These are phyloP conservation scores for Elsinoe arachidis DNA, from an alignment of 2,329 filamentous ascomycete species.

Conservation along the genomic window DNA sequence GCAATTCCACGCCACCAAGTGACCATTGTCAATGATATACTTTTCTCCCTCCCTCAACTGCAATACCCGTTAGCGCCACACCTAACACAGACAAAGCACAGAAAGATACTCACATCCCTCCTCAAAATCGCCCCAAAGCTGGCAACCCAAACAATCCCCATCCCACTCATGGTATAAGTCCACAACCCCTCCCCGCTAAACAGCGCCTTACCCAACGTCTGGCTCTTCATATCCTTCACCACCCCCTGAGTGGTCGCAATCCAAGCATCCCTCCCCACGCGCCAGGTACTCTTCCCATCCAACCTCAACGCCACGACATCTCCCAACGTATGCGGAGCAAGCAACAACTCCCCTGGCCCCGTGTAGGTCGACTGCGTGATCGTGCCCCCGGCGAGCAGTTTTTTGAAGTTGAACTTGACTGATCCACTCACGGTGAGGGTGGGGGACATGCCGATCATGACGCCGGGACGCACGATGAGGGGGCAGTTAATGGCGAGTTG, in stretches of 20 bases:
- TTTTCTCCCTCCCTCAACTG: slow-evolving; percentile 59
- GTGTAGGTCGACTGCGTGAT: slow-evolving; percentile 72
- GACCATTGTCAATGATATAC: slow-evolving; percentile 67
- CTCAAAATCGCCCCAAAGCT: slow-evolving; percentile 92
- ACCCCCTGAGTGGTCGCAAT: slow-evolving; percentile 81
- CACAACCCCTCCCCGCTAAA: slow-evolving; percentile 91
- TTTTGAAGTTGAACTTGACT: slow-evolving; percentile 83
- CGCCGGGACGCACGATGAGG: slow-evolving; percentile 68
- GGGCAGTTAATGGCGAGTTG: slow-evolving; percentile 87
- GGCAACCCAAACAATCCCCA: slow-evolving; percentile 77
- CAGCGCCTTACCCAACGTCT: slow-evolving; percentile 79
- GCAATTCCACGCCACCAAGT: slow-evolving; percentile 93
- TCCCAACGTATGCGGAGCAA: slow-evolving; percentile 71
- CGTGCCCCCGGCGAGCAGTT: slow-evolving; percentile 74
- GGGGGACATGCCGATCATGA: slow-evolving; percentile 92
- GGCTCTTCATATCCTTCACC: slow-evolving; percentile 76
- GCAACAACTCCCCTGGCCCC: slow-evolving; percentile 80
- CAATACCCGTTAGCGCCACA: background rate
- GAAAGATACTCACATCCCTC: slow-evolving; percentile 64
- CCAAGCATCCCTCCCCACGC: slow-evolving; percentile 77
- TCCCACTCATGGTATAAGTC: slow-evolving; percentile 75
- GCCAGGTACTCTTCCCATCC: slow-evolving; percentile 66
- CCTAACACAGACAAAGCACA: background rate
- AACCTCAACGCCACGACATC: slow-evolving; percentile 78
- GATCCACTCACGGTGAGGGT: slow-evolving; percentile 74